Percentiles rank a stretch among this genome's conserved stretches.
Conservation (phyloP, 2,329 filamentous ascomycete species). For the Sporothrix pallida region DNA sequence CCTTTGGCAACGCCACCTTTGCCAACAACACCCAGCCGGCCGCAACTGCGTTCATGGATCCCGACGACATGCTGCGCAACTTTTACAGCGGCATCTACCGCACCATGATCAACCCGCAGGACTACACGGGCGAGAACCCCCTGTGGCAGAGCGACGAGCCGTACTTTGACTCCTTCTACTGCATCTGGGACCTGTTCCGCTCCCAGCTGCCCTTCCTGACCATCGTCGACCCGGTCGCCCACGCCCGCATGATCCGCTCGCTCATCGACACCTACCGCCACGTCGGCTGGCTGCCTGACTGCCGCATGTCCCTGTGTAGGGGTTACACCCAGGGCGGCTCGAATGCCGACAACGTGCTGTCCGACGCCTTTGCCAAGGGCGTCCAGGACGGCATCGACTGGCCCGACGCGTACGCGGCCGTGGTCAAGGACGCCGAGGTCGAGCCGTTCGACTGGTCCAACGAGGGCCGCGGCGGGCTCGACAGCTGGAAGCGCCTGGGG, state of each 20-base stretch:
- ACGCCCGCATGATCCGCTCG: conserved; percentile 71
- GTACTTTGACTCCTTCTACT: conserved; percentile 79
- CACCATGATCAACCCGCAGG: conserved; percentile 74
- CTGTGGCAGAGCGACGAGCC: conserved; percentile 69
- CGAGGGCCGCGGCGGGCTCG: conserved; percentile 72
- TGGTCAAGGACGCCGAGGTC: conserved; percentile 65
- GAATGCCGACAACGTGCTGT: conserved; percentile 72
- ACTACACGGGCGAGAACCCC: conserved; percentile 76
- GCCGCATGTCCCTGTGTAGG: conserved; percentile 76
- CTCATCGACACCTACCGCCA: conserved; percentile 74
- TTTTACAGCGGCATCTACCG: conserved; percentile 77
- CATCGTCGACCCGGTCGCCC: conserved; percentile 67
- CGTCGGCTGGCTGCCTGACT: conserved; percentile 75
- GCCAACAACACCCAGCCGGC: background rate
- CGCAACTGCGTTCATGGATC: conserved; percentile 50
- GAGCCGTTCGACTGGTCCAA: conserved; percentile 73
- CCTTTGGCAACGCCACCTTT: conserved; percentile 11
- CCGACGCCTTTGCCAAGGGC: conserved; percentile 71
- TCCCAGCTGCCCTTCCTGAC: conserved; percentile 73
- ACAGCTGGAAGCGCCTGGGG: conserved; percentile 72
- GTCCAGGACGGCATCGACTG: conserved; percentile 67
- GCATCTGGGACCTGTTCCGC: conserved; percentile 75
- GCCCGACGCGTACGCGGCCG: conserved; percentile 70
- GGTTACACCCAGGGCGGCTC: conserved; percentile 77
- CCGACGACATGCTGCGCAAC: conserved; percentile 58